Evolutionary conservation across 768 basidiomycete species (phyloP), one percentile per base, ranked within the genome.

Genomic region (Gyrodon lividus): DNA sequence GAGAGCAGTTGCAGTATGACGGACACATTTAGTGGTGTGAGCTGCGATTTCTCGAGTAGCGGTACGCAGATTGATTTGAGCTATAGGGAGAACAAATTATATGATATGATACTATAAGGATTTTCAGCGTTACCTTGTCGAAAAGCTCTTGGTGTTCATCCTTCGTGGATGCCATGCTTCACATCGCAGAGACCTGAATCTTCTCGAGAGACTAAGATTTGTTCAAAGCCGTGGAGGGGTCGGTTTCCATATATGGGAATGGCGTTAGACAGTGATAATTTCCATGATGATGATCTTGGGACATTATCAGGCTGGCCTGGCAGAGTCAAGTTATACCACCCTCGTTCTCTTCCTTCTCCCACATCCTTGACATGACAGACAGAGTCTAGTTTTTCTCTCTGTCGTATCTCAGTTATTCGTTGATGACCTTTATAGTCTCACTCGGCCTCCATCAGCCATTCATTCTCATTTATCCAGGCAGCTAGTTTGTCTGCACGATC

Each of bases 31-130:
- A 72, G 56, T 1, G 85, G 81, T 4, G 81, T 78, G 31, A 95
- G 74, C 24, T 77, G 74, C 0, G 91, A 82, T 24, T 83, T 75
- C 26, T 77, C 83, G 56, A 98, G 79, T 7, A 98, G 74, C 16
- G 90, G 83, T 7, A 97, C 91, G 60, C 93, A 96, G 24, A 83
- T 72, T 19, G 74, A 71, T 72, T 94, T 98, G 56, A 86, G 61
- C 74, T 75, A 45, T 17, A 28, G 38, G 12, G 20, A 17, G 20
- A 35, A 50, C 22, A 41, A 35, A 44, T 30, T 30, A 9, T 26
- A 30, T 58, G 37, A 55, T 35, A 37, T 35, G 1, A 4, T n/a
- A 45, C 22, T 6, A 24, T 23, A 28, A 14, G 40, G 31, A 47
- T 22, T 17, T 30, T 46, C n/a, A 28, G 31, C 46, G 62, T 47